These are phyloP conservation scores for Astraeus odoratus DNA, from an alignment of 768 basidiomycete genomes.

Conservation along the genomic window DNA sequence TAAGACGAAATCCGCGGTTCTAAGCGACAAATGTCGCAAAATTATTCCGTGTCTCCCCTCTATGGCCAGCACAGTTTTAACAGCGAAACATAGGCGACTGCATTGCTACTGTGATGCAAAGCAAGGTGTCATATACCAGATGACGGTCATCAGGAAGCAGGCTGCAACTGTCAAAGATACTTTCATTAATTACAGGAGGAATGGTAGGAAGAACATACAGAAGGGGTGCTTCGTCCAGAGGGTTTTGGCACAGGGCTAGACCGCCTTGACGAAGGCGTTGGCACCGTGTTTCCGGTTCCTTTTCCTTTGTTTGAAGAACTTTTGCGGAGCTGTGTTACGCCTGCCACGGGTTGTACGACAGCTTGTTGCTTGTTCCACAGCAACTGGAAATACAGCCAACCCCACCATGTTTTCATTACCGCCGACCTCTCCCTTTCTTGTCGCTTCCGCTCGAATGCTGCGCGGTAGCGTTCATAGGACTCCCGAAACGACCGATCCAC, in stretches of 20 bases:
- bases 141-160: slow-evolving; percentile 12
- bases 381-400: slow-evolving; percentile 23
- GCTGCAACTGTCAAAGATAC: slow-evolving; percentile 10
- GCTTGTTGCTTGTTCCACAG: slow-evolving; percentile 20
- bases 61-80: background rate
- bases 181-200: slow-evolving; percentile 23
- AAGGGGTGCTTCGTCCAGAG: slow-evolving; percentile 20
- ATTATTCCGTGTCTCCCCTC: background rate
- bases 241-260: slow-evolving; percentile 28
- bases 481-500: slow-evolving; percentile 81
- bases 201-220: slow-evolving; percentile 15
- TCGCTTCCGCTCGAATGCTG: slow-evolving; percentile 75
- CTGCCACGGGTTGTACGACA: slow-evolving; percentile 4
- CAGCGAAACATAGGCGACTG: background rate
- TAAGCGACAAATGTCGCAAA: background rate
- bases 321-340: slow-evolving; percentile 15
- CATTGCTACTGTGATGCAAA: background rate
- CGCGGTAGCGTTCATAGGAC: slow-evolving; percentile 86
- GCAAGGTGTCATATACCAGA: background rate
- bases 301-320: slow-evolving; percentile 20
- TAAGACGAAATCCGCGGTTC: background rate
- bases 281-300: slow-evolving; percentile 16
- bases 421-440: slow-evolving; percentile 52
- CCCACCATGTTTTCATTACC: slow-evolving; percentile 24
- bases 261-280: slow-evolving; percentile 28